phyloP scores from a whole-genome alignment of 805 yeast genomes.

The Wickerhamomyces tratensis region DNA sequence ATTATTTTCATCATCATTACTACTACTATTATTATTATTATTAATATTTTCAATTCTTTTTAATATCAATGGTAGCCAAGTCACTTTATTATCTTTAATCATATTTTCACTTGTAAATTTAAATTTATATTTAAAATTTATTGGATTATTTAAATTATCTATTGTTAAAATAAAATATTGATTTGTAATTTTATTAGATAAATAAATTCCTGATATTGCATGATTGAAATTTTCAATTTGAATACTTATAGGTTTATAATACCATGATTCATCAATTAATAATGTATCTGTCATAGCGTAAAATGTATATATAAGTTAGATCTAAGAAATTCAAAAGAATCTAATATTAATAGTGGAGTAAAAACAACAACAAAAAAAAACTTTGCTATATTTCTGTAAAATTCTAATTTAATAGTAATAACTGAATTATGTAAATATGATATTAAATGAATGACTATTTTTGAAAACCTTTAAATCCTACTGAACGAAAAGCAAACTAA shows the following conservation, averaged over 20 bases:
- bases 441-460: no score
- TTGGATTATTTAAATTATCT: conserved; percentile 7
- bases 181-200: conserved; percentile 4
- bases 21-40: neutral
- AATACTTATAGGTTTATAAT: conserved; percentile 16
- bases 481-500: no score
- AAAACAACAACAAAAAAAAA: no score
- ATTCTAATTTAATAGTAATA: no score
- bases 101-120: conserved; percentile 3
- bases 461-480: no score
- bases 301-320: no score
- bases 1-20: neutral
- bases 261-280: conserved; percentile 5
- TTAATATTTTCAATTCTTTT: conserved; percentile 1
- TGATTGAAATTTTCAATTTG: conserved; percentile 6
- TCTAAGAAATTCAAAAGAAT: no score
- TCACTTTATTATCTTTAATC: conserved; percentile 1
- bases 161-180: conserved; percentile 12
- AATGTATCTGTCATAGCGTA: no score
- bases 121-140: conserved; percentile 7
- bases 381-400: no score
- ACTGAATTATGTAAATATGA: no score
- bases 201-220: conserved; percentile 16
- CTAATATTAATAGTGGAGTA: no score
- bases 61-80: conserved; percentile 9